phyloP scores from a whole-genome alignment of 768 basidiomycete species.

The Dioszegia aurantiaca region DNA sequence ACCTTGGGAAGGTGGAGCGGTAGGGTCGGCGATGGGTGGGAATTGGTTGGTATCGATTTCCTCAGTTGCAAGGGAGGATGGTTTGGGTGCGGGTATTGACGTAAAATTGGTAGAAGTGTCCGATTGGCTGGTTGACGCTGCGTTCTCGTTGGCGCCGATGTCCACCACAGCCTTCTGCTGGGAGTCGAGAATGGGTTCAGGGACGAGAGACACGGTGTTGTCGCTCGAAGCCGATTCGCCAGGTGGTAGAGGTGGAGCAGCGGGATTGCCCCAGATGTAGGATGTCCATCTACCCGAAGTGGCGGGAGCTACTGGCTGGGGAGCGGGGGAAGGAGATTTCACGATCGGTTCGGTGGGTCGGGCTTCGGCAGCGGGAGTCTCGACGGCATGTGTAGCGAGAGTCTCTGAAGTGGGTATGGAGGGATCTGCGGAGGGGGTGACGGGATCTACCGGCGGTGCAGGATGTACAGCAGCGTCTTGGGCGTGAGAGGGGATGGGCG shows the following conservation, averaged over 20 bases:
- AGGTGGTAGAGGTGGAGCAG: neutral
- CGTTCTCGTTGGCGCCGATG: no score
- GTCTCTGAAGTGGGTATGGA: no score
- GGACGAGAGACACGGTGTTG: neutral
- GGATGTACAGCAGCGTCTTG: no score
- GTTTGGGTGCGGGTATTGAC: no score
- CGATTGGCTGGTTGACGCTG: no score
- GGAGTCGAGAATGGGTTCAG: neutral
- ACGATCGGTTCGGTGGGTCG: no score
- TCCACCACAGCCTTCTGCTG: no score
- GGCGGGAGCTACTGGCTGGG: neutral
- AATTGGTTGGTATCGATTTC: neutral
- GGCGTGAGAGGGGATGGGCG: neutral
- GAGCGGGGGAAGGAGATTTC: neutral
- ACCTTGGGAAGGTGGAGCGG: neutral
- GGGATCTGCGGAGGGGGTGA: no score
- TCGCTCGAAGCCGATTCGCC: neutral
- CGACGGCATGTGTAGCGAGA: no score
- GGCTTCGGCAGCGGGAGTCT: no score
- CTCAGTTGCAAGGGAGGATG: neutral
- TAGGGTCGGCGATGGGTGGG: neutral
- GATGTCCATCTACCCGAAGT: neutral
- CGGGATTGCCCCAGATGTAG: constrained; percentile 9
- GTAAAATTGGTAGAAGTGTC: no score
- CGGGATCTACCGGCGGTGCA: no score